phyloP scores from a whole-genome alignment of 345 rosid species.

The Draba incana region DNA sequence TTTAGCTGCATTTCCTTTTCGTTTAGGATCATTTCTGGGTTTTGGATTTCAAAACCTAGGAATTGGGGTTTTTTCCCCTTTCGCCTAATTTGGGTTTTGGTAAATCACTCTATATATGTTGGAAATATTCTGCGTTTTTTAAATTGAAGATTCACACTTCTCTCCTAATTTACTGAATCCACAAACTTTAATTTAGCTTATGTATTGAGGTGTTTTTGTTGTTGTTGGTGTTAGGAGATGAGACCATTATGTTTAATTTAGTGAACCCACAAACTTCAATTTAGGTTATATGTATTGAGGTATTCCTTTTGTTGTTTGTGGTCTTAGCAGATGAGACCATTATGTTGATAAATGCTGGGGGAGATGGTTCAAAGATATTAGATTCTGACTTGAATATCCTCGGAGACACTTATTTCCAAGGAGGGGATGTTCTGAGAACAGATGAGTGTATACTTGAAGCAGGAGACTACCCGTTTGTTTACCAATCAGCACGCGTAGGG shows the following conservation, averaged over 20 bases:
- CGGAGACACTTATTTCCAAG: conserved; percentile 62
- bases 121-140: neutral
- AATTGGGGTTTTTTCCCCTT: neutral
- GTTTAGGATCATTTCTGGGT: neutral
- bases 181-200: too few species aligned
- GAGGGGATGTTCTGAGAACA: conserved; percentile 77
- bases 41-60: conserved; percentile 13
- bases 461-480: conserved; percentile 74
- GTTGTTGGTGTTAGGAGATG: too few species aligned
- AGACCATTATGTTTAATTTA: neutral
- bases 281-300: neutral
- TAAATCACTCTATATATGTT: neutral
- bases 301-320: neutral
- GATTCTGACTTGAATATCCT: conserved; percentile 52
- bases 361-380: conserved; percentile 49
- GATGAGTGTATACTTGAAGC: conserved; percentile 71
- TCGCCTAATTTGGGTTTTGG: neutral
- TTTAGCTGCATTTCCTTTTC: conserved; percentile 4
- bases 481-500: conserved; percentile 79
- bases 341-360: conserved; percentile 83
- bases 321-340: conserved; percentile 57
- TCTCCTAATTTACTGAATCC: too few species aligned
- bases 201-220: too few species aligned
- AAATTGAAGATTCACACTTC: neutral
- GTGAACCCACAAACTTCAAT: neutral